Evolutionary conservation across 208 protist genomes (phyloP).

Genomic region (Crithidia fasciculata): DNA sequence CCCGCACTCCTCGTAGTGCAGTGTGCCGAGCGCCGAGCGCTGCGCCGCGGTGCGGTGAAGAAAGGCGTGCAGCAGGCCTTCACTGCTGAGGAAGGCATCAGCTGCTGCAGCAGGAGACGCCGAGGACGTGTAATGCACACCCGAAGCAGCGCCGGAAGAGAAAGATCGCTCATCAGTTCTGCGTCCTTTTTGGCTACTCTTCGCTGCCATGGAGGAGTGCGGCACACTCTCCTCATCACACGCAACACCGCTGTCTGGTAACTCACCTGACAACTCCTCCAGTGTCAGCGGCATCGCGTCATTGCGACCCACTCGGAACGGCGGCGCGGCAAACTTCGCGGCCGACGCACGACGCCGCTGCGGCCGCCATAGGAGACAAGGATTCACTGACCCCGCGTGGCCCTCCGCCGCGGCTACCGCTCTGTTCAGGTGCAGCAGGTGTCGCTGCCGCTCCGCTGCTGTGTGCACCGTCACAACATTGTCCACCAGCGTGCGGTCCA

Average conservation of each 20-base stretch:
- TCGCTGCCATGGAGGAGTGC: too few relatives aligned
- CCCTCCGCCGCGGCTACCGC: conserved; percentile 17
- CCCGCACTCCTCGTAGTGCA: conserved; percentile 53
- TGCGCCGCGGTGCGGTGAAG: conserved; percentile 28
- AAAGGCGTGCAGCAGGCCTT: conserved; percentile 27
- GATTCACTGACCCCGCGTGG: conserved; percentile 3
- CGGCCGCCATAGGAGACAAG: conserved; percentile 25
- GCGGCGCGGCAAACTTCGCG: neutral
- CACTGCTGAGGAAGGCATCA: neutral
- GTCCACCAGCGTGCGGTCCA: conserved; percentile 88
- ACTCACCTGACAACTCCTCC: conserved; percentile 4
- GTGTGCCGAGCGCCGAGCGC: conserved; percentile 15
- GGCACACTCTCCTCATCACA: too few relatives aligned
- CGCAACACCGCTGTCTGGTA: too few relatives aligned
- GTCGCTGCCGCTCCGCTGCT: conserved; percentile 26
- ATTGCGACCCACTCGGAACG: conserved; percentile 16
- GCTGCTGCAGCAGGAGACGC: too few relatives aligned
- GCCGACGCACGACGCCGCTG: neutral
- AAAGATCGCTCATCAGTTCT: too few relatives aligned
- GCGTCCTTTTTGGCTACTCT: neutral
- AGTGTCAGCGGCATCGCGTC: conserved; percentile 10
- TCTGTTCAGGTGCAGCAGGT: conserved; percentile 23
- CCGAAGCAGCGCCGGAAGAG: too few relatives aligned
- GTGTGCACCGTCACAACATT: conserved; percentile 60
- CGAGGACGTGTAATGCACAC: too few relatives aligned